Evolutionary conservation across 2,329 filamentous ascomycete species (phyloP).

Genomic region (Calonectria pauciramosa): DNA sequence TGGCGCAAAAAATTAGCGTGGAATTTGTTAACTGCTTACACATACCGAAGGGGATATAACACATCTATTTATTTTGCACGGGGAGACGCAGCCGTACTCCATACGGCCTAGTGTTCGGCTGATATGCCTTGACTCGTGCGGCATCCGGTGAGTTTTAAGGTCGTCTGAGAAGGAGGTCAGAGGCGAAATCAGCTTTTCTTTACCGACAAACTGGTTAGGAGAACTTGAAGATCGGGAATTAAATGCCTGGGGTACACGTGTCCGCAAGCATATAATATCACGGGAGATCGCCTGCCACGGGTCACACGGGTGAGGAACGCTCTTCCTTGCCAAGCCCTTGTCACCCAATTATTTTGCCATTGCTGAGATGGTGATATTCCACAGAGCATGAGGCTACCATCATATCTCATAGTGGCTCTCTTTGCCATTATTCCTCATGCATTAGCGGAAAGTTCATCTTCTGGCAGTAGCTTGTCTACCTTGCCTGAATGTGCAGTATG

Average conservation of each 20-base stretch:
- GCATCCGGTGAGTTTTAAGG: background rate
- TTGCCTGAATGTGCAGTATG: background rate
- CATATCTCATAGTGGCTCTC: background rate
- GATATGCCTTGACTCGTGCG: background rate
- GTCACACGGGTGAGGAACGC: background rate
- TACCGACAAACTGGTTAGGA: background rate
- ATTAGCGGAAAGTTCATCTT: background rate
- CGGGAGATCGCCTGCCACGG: background rate
- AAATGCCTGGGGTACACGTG: background rate
- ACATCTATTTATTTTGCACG: background rate
- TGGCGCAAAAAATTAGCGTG: background rate
- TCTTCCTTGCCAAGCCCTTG: background rate
- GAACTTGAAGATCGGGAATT: background rate
- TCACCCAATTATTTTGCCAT: background rate
- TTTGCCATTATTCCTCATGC: background rate
- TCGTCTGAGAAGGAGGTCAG: background rate
- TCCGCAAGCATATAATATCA: background rate
- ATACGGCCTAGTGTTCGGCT: background rate
- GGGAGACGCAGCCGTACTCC: background rate
- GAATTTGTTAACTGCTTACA: background rate
- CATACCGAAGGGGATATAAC: background rate
- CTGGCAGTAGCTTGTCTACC: background rate
- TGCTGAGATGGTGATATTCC: background rate
- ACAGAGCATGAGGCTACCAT: background rate
- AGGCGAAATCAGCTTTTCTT: background rate